Base-by-base conservation (phyloP, 495 filamentous ascomycete species). In the Endocarpon pusillum region DNA sequence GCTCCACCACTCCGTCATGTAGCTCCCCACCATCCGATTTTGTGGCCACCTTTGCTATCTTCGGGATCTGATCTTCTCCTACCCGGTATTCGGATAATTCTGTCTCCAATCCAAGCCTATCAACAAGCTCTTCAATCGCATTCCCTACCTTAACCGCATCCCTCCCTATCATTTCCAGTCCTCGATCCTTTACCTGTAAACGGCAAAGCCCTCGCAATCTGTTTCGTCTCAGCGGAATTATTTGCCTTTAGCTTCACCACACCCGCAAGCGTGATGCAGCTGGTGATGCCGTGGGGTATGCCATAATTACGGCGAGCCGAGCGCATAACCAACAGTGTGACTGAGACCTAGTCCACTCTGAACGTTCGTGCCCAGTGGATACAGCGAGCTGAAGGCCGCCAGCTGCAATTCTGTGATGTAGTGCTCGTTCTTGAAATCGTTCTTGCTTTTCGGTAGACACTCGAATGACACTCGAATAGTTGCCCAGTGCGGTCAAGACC, bases 241-340 rank as follows among this genome's bases (percentile, higher is more conserved):
- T 5, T 31, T n/a, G 28, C 28, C 19, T 31, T 31, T 14, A 31
- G 28, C 28, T 31, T 31, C 7, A 31, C 28, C 12, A 31, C 28
- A 17, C 19, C 12, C 12, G 12, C 12, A 4, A 31, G 28, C 7
- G 28, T 31, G 7, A 31, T 7, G 19, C 28, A 31, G 28, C 12
- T 15, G 14, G 28, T 31, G 7, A 15, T 17, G 28, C 28, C 5
- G 28, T 31, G 26, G 5, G 64, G 64, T 23, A 69, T 67, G 4
- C 42, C 41, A 40, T 67, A 69, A n/a, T n/a, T n/a, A n/a, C 5
- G 64, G 60, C 4, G 48, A 51, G 2, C 64, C 64, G 8, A 69
- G 42, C 1, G 64, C 62, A 36, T 67, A 61, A 3, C 64, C 64
- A 4, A 69, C 43, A 0, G 45, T 33, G 41, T 69, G 64, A n/a